Conservation (phyloP, 345 rosid species). For the Punica granatum region DNA sequence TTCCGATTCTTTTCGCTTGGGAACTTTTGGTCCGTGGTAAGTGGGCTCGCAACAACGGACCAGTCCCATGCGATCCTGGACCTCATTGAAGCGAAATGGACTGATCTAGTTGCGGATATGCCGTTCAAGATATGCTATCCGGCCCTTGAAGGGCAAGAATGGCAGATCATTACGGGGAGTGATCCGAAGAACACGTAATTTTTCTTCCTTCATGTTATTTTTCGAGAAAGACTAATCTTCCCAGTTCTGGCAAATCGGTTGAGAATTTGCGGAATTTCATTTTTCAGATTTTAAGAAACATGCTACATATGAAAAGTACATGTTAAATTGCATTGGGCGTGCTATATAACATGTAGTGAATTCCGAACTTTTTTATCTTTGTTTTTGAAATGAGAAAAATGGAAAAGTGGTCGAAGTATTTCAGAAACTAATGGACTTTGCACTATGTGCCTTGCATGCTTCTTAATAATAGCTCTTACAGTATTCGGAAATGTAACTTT, state of each 20-base stretch:
- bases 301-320: not conserved
- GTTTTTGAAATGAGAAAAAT: not conserved
- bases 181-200: slow-evolving; percentile 89
- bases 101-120: slow-evolving; percentile 73
- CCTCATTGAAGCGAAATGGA: slow-evolving; percentile 76
- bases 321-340: not conserved
- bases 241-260: not conserved
- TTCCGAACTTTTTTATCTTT: slow-evolving; percentile 2
- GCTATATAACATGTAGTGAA: not conserved
- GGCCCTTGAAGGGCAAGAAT: slow-evolving; percentile 75
- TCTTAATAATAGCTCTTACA: too few relatives aligned
- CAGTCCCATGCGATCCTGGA: slow-evolving; percentile 64
- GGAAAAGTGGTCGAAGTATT: not conserved
- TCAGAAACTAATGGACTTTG: too few relatives aligned
- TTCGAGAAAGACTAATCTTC: not conserved
- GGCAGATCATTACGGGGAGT: slow-evolving; percentile 87
- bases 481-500: too few relatives aligned
- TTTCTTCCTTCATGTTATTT: slow-evolving; percentile 1
- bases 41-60: slow-evolving; percentile 45
- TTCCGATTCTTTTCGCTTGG: slow-evolving; percentile 86
- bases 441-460: too few relatives aligned
- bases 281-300: not conserved
- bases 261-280: not conserved
- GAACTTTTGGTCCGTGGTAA: slow-evolving; percentile 66
- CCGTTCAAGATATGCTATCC: slow-evolving; percentile 91